phyloP scores from a whole-genome alignment of 768 basidiomycete genomes.

The Lactarius pseudohatsudake region DNA sequence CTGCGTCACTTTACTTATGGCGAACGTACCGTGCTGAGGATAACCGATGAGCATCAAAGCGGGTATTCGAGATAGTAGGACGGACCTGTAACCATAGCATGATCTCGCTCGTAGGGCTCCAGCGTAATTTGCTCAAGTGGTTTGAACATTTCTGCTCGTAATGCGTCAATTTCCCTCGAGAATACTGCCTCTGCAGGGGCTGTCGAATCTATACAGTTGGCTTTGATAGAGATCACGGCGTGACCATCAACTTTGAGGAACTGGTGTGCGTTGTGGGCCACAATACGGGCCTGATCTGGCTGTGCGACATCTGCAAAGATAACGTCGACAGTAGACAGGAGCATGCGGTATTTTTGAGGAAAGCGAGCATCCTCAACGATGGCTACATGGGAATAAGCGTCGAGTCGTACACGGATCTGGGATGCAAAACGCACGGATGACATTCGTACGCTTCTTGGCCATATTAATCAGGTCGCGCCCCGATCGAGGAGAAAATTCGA shows the following conservation, averaged over 20 bases:
- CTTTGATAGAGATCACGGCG: conserved; percentile 96
- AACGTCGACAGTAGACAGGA: conserved; percentile 92
- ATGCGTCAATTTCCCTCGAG: conserved; percentile 76
- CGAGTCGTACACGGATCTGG: neutral
- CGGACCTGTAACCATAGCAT: conserved; percentile 86
- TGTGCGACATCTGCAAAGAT: conserved; percentile 99
- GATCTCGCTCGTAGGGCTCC: conserved; percentile 90
- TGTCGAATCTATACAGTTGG: conserved; percentile 98
- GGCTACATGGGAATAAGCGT: conserved; percentile 45
- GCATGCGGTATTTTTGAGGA: conserved; percentile 97
- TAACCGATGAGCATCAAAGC: conserved; percentile 4
- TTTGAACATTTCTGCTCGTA: conserved; percentile 81
- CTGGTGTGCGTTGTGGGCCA: conserved; percentile 86
- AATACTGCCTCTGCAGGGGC: conserved; percentile 87
- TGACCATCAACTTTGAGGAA: conserved; percentile 96
- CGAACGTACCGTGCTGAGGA: conserved; percentile 48
- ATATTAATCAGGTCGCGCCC: conserved; percentile 98
- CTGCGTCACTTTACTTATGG: conserved; percentile 36
- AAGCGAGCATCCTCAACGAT: conserved; percentile 97
- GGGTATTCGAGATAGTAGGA: conserved; percentile 6
- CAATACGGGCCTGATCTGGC: conserved; percentile 98
- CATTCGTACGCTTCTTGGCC: conserved; percentile 99
- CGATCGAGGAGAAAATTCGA: conserved; percentile 95
- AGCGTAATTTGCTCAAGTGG: conserved; percentile 94
- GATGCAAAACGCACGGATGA: conserved; percentile 72